Evolutionary conservation across 352 stramenopile species (phyloP), one percentile per base, ranked within the genome.

Genomic region (Pilasporangium apinafurcum): DNA sequence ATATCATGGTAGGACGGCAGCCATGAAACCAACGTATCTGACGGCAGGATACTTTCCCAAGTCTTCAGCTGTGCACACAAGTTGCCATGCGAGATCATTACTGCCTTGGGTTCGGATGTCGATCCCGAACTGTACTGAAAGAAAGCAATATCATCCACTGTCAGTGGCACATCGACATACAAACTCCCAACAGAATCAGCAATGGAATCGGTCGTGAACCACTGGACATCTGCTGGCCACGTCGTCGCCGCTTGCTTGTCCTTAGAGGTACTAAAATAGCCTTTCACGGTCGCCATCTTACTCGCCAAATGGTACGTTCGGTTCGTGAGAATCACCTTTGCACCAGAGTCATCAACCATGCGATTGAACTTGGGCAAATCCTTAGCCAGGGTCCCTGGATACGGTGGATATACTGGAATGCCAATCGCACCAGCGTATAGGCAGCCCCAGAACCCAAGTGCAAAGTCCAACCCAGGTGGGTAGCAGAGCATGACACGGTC

Each of bases 51-150:
- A 24, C 59, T 83, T 27, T 85, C 71, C 76, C 76, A 89, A 14
- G 75, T 88, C 60, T 84, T 78, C 21, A 92, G 43, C 44, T 92
- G 74, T 8, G 71, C 65, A 22, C 62, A 62, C 24, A 92, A 31
- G 49, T 92, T 92, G 14, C 74, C 67, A 41, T 92, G 80, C 33
- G 75, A 86, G 45, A 92, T 82, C 77, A 92, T 90, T 7, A 92
- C 75, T 24, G 75, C 77, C 55, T 92, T 92, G 4, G 80, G 80
- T 8, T 68, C 69, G 31, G 80, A 86, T 26, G 80, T 92, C 24
- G 77, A 90, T 12, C 80, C 80, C 0, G 72, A 87, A 29, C 69
- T 87, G 57, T 92, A 92, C 56, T 92, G 80, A 49, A 92, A 90
- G 49, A 92, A 92, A 34, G 77, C 80, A 38, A 87, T 41, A 32